These are phyloP conservation scores for Kandelia obovata DNA, from an alignment of 345 rosid genomes.

Conservation along the genomic window DNA sequence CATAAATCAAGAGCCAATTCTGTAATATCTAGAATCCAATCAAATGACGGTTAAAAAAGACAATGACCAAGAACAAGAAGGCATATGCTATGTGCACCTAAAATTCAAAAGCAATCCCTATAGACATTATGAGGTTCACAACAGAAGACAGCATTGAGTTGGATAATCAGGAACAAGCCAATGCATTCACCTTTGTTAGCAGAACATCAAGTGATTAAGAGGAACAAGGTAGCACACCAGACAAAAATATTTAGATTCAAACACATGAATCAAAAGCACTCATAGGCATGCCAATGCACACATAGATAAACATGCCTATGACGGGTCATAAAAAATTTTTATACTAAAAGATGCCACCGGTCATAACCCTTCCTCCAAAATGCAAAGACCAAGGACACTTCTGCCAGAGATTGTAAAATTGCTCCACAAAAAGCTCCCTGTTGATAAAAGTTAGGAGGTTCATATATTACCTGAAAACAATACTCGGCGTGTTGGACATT, in stretches of 20 bases:
- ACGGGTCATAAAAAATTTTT: too few relatives aligned
- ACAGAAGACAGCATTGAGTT: slow-evolving; percentile 87
- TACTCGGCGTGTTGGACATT: slow-evolving; percentile 19
- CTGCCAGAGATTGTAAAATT: background rate
- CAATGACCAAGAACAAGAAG: slow-evolving; percentile 54
- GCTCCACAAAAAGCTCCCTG: background rate
- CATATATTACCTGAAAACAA: slow-evolving; percentile 17
- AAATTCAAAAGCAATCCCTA: slow-evolving; percentile 92
- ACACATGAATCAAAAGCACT: too few relatives aligned
- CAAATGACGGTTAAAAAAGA: background rate
- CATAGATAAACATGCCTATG: too few relatives aligned
- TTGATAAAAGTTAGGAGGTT: slow-evolving; percentile 1
- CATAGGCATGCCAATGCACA: too few relatives aligned
- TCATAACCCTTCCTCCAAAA: too few relatives aligned
- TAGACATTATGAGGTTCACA: slow-evolving; percentile 86
- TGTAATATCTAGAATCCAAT: background rate
- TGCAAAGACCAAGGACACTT: too few relatives aligned
- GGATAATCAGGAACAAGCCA: slow-evolving; percentile 12
- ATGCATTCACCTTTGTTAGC: too few relatives aligned
- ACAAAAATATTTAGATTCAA: background rate
- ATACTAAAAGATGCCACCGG: too few relatives aligned
- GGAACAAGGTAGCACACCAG: background rate
- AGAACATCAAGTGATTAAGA: too few relatives aligned
- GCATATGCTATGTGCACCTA: slow-evolving; percentile 92
- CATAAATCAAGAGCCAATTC: background rate